phyloP scores from a whole-genome alignment of 768 basidiomycete species.

The Amanita subjunquillea region DNA sequence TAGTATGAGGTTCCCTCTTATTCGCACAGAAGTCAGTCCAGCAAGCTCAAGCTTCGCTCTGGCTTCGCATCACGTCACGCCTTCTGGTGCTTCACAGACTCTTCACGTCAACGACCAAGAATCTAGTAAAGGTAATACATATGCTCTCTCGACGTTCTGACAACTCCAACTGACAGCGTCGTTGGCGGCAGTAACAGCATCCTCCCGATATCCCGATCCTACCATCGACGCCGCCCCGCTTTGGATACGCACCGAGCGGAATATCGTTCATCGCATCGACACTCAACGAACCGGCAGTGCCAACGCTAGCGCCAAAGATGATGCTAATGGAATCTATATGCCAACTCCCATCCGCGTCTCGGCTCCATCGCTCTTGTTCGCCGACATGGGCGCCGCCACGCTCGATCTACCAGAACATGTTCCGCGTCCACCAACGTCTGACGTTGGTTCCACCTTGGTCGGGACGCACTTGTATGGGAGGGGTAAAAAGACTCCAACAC shows the following conservation, averaged over 20 bases:
- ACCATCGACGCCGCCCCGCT: neutral
- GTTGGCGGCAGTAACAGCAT: neutral
- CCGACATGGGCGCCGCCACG: neutral
- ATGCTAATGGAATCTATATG: neutral
- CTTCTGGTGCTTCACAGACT: neutral
- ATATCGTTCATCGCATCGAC: neutral
- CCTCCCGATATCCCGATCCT: neutral
- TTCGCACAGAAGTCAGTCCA: neutral
- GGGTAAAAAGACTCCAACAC: neutral
- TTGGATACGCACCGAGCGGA: neutral
- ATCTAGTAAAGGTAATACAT: conserved; percentile 1
- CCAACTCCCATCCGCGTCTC: neutral
- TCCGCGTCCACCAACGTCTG: neutral
- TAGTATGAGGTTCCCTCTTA: neutral
- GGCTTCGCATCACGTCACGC: neutral
- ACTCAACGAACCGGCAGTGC: neutral
- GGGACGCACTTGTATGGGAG: neutral
- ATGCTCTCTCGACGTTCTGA: neutral
- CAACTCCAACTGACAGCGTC: neutral
- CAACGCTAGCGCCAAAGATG: neutral
- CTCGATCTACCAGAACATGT: neutral
- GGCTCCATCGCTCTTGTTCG: neutral
- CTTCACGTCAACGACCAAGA: neutral
- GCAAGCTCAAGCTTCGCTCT: conserved; percentile 1
- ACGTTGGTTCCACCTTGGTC: neutral